Evolutionary conservation across 2,329 filamentous ascomycete species (phyloP), one percentile per base, ranked within the genome.

Genomic region (Trichoderma sp.): DNA sequence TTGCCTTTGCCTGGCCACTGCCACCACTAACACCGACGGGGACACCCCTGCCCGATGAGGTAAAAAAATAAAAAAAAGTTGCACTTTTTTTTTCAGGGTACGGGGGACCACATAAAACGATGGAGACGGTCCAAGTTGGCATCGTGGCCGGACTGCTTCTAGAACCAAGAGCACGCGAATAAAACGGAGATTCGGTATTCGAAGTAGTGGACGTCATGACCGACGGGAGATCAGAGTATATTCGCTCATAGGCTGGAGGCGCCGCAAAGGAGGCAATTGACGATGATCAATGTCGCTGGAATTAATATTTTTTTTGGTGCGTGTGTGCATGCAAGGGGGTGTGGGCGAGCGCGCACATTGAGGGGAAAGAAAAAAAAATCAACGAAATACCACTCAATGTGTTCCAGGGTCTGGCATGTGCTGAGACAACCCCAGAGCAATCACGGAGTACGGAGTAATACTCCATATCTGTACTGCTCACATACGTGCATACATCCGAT

Each of bases 371-470:
- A 56, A 62, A 29, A 35, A 67, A 59, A 29, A 29, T 59, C 7
- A 3, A 59, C 18, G 11, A 6, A 33, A 33, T 63, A 24, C 68
- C 14, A 35, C 68, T 38, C 35, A 38, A 16, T 21, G 9, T 53
- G 1, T 21, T 24, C n/a, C 56, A 33, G 27, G 53, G 53, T 31
- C 31, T 45, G 56, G 68, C 53, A 50, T 72, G 56, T 50, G 18
- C 59, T 45, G 38, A 31, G 35, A 50, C 69, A 60, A 7, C 66
- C 59, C 59, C 50, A 59, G 66, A 53, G 31, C 29, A 64, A 63
- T 63, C 56, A 72, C 59, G 69, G 69, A 72, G 59, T 35, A 72
- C 59, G 69, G 69, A 72, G 69, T 64, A 72, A 72, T 72, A 62
- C 59, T 62, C 35, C 31, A 38, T 62, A 31, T 64, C 27, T 35